phyloP scores from a whole-genome alignment of 2,329 filamentous ascomycete genomes.

The Xenosphaeropsis pyriputrescens region DNA sequence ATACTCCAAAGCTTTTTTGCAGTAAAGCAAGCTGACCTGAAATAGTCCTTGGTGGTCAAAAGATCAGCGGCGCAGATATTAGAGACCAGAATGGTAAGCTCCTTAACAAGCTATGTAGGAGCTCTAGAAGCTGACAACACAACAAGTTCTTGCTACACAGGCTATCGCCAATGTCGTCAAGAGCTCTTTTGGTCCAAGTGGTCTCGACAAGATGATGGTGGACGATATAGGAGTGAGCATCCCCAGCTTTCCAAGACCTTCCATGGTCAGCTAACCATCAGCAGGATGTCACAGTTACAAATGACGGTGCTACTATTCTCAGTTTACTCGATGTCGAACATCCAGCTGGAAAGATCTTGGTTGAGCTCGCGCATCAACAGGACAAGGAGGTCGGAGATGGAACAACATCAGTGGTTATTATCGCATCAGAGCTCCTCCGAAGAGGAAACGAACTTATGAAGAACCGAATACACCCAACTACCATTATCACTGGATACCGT shows the following conservation, averaged over 20 bases:
- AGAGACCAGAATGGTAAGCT: slow-evolving; percentile 81
- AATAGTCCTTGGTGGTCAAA: slow-evolving; percentile 79
- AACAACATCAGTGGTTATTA: slow-evolving; percentile 93
- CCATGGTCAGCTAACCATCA: slow-evolving; percentile 8
- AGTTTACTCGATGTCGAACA: slow-evolving; percentile 93
- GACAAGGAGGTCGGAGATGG: slow-evolving; percentile 98
- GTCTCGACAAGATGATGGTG: slow-evolving; percentile 99
- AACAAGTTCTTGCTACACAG: slow-evolving; percentile 75
- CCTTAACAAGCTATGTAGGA: neutral
- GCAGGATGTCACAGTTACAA: slow-evolving; percentile 94
- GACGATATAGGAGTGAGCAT: slow-evolving; percentile 82
- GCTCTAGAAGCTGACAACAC: slow-evolving; percentile 8
- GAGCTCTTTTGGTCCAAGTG: slow-evolving; percentile 93
- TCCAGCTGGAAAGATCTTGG: slow-evolving; percentile 94
- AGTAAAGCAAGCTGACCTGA: slow-evolving; percentile 19
- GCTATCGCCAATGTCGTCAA: slow-evolving; percentile 98
- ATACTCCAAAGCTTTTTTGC: slow-evolving; percentile 2
- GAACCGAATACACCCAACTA: slow-evolving; percentile 98
- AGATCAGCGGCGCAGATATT: slow-evolving; percentile 94
- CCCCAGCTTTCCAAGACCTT: slow-evolving; percentile 1
- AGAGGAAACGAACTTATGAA: slow-evolving; percentile 97
- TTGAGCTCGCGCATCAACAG: slow-evolving; percentile 95
- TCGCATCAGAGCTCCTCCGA: slow-evolving; percentile 86
- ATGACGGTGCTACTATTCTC: slow-evolving; percentile 95
- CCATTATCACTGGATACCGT: slow-evolving; percentile 96